These are phyloP conservation scores for Scheffersomyces insectosa DNA, from an alignment of 1,139 yeast genomes.

Conservation along the genomic window DNA sequence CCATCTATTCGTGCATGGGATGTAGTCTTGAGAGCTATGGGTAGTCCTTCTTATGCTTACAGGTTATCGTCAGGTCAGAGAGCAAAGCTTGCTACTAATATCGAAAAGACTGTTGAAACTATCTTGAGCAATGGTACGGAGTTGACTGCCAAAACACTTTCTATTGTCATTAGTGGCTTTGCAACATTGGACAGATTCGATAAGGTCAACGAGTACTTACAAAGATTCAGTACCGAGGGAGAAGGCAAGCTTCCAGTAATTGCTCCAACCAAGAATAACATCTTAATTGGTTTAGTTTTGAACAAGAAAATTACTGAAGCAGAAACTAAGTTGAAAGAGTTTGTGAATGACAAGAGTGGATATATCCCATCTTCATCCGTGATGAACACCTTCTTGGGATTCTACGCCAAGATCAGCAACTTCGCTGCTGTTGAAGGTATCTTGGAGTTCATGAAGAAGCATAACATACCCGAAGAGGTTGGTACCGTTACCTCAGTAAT, in stretches of 20 bases:
- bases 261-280: conserved; percentile 34
- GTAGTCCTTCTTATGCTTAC: conserved; percentile 28
- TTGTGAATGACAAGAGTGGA: conserved; percentile 22
- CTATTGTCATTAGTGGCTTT: conserved; percentile 35
- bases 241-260: conserved; percentile 25
- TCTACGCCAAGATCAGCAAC: conserved; percentile 32
- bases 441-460: conserved; percentile 35
- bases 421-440: conserved; percentile 42
- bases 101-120: conserved; percentile 34
- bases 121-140: conserved; percentile 23
- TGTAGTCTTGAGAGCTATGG: conserved; percentile 36
- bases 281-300: conserved; percentile 34
- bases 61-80: conserved; percentile 6
- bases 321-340: conserved; percentile 33
- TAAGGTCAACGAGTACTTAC: conserved; percentile 30
- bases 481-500: conserved; percentile 68
- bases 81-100: conserved; percentile 17
- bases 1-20: conserved; percentile 40
- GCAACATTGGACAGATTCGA: conserved; percentile 38
- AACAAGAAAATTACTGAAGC: conserved; percentile 35
- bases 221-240: conserved; percentile 19
- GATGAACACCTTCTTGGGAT: conserved; percentile 38
- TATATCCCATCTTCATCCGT: conserved; percentile 35
- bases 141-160: conserved; percentile 30
- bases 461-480: conserved; percentile 57